These are phyloP conservation scores for Penicillium sp. DNA, from an alignment of 2,329 filamentous ascomycete genomes.

Conservation along the genomic window DNA sequence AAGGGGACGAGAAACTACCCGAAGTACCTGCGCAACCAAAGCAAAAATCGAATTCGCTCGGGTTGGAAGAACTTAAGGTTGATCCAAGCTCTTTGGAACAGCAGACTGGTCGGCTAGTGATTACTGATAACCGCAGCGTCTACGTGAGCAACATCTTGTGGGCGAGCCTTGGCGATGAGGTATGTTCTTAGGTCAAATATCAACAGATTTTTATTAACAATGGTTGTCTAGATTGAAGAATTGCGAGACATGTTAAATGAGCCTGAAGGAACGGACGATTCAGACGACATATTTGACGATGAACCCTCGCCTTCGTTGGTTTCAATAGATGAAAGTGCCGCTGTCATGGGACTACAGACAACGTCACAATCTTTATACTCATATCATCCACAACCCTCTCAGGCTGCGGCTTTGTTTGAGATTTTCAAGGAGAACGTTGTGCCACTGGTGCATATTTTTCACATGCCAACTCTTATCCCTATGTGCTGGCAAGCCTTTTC, in stretches of 20 bases:
- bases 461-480: slow-evolving; percentile 52
- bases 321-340: slow-evolving; percentile 40
- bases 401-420: slow-evolving; percentile 15
- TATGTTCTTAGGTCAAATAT: neutral
- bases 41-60: neutral
- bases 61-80: neutral
- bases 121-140: slow-evolving; percentile 59
- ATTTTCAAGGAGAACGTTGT: slow-evolving; percentile 42
- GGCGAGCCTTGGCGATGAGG: slow-evolving; percentile 54
- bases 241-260: slow-evolving; percentile 57
- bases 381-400: slow-evolving; percentile 48
- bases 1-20: slow-evolving; percentile 32
- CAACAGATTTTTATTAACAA: neutral
- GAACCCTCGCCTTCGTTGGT: slow-evolving; percentile 48
- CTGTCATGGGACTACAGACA: slow-evolving; percentile 49
- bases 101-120: slow-evolving; percentile 58
- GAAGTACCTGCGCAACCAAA: neutral
- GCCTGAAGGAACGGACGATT: slow-evolving; percentile 47
- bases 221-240: slow-evolving; percentile 48
- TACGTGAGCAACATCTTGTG: slow-evolving; percentile 65
- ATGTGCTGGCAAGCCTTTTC: slow-evolving; percentile 48
- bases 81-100: slow-evolving; percentile 30
- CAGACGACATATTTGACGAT: slow-evolving; percentile 37
- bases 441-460: slow-evolving; percentile 56
- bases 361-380: slow-evolving; percentile 52